phyloP scores from a whole-genome alignment of 192 early-diverging fungal genomes.

The Cladochytrium replicatum region DNA sequence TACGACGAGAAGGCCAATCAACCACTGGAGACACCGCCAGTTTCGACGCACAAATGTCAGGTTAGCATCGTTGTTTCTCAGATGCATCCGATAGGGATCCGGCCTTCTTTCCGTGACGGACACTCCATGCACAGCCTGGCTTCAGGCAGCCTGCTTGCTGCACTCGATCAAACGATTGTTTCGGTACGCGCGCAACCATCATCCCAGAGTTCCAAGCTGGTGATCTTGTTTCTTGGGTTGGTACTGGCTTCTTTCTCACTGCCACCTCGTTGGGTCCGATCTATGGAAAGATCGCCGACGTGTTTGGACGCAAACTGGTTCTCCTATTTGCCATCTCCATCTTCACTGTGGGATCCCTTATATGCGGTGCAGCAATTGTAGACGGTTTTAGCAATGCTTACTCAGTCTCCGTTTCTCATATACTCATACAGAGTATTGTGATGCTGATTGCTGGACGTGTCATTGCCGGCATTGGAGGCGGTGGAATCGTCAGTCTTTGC shows the following conservation, averaged over 20 bases:
- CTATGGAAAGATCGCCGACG: conserved; percentile 83
- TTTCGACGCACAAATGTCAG: too few species aligned
- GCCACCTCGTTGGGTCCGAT: conserved; percentile 59
- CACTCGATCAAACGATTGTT: conserved; percentile 75
- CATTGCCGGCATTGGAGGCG: conserved; percentile 76
- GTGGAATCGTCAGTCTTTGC: conserved; percentile 61
- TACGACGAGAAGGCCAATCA: too few species aligned
- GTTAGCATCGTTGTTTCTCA: too few species aligned
- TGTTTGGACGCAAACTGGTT: conserved; percentile 78
- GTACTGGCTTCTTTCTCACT: conserved; percentile 56
- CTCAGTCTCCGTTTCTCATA: too few species aligned
- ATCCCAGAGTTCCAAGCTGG: conserved; percentile 56
- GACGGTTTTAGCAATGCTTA: too few species aligned
- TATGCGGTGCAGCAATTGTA: conserved; percentile 64
- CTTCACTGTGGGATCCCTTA: conserved; percentile 69
- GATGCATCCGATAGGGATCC: too few species aligned
- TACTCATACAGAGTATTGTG: conserved; percentile 23
- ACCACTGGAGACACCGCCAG: too few species aligned
- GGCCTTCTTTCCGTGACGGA: conserved; percentile 11
- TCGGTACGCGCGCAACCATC: conserved; percentile 62
- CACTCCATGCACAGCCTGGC: too few species aligned
- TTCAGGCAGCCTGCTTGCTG: conserved; percentile 58
- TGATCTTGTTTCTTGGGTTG: conserved; percentile 70
- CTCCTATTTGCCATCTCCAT: conserved; percentile 63
- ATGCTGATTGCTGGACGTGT: conserved; percentile 67